Evolutionary conservation across 768 basidiomycete genomes (phyloP).

Genomic region (Stropharia rugosoannulata): DNA sequence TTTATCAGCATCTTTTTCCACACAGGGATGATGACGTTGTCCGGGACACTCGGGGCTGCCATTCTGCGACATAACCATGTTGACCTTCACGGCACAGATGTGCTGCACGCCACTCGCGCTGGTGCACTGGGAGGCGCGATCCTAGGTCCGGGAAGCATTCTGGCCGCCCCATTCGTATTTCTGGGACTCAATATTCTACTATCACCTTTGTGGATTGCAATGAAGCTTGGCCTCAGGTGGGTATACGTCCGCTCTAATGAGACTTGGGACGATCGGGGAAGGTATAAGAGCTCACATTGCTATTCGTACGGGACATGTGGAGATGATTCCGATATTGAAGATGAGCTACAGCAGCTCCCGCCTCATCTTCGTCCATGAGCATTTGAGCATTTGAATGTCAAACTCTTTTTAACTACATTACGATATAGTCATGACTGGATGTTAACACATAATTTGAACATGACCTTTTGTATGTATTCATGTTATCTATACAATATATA

Average conservation of each 20-base stretch:
- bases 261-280: slow-evolving; percentile 14
- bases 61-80: slow-evolving; percentile 16
- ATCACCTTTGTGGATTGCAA: slow-evolving; percentile 18
- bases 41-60: slow-evolving; percentile 19
- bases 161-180: slow-evolving; percentile 12
- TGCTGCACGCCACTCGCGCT: slow-evolving; percentile 24
- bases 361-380: not conserved
- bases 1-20: slow-evolving; percentile 8
- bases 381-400: not conserved
- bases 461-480: no score
- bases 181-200: slow-evolving; percentile 14
- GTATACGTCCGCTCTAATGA: slow-evolving; percentile 16
- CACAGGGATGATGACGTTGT: slow-evolving; percentile 12
- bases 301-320: slow-evolving; percentile 19
- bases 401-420: not conserved
- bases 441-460: no score
- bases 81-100: slow-evolving; percentile 19
- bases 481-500: no score
- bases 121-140: slow-evolving; percentile 23
- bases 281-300: slow-evolving; percentile 17
- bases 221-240: slow-evolving; percentile 21
- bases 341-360: slow-evolving; percentile 12
- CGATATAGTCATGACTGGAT: not conserved
- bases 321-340: slow-evolving; percentile 20
- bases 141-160: slow-evolving; percentile 14